Base-by-base conservation (phyloP, 2,329 filamentous ascomycete species). In the Cordyceps cateniannulata region DNA sequence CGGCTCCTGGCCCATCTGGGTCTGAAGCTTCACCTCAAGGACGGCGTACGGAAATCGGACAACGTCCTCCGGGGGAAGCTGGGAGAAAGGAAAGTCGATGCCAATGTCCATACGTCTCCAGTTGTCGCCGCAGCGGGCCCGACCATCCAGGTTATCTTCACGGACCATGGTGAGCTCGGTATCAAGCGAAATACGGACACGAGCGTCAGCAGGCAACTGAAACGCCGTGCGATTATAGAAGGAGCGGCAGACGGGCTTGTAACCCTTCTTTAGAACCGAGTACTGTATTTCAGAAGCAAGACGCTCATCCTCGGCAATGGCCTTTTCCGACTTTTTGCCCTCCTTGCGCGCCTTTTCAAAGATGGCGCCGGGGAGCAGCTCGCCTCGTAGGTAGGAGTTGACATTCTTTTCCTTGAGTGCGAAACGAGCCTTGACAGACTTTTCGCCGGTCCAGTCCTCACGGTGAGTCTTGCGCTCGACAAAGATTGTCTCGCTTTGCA, bases 151-250 rank as follows among this genome's bases (percentile, higher is more conserved):
- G 70, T 98, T 98, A 73, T 99, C 95, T 73, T 99, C 95, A 27
- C 95, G 90, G 52, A 90, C 81, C 91, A 99, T 96, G 38, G 91
- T 93, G 60, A 99, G 81, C 73, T 99, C 95, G 0, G 95, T 98
- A 71, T 99, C 95, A 18, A 99, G 85, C 1, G 95, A 98, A 66
- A 99, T 96, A 70, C 95, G 91, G 52, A 99, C 95, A 66, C 95
- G 87, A 7, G 93, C 93, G 75, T 99, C 95, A 27, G 93, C 95
- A 0, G 95, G 95, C 38, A 99, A 84, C 79, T 99, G 95, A 76
- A 99, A 99, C 18, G 95, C 95, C 5, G 93, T 98, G 56, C 95
- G 90, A 77, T 99, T 96, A 77, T 99, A 99, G 78, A 99, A 99
- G 0, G 93, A 96, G 64, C 95, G 86, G 66, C 91, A 96, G 50